phyloP scores from a whole-genome alignment of 225 moss, liverwort and hornwort genomes.

The Neckera pumila region DNA sequence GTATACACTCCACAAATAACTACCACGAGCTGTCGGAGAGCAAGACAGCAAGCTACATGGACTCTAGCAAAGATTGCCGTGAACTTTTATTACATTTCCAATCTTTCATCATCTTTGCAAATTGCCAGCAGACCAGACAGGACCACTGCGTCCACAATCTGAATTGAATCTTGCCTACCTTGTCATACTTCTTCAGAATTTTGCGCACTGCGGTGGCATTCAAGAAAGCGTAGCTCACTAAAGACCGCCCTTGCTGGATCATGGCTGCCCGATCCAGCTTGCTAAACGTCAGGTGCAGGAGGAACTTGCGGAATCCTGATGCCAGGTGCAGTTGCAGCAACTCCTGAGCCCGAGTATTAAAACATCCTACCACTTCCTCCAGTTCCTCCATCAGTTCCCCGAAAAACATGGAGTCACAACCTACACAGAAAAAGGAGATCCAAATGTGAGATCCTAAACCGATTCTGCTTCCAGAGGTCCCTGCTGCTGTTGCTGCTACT shows the following conservation, averaged over 20 bases:
- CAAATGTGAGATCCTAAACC: not conserved
- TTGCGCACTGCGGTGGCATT: constrained; percentile 62
- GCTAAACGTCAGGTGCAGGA: constrained; percentile 19
- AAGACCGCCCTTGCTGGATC: constrained; percentile 26
- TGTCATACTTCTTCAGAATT: constrained; percentile 72
- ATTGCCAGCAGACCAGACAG: not conserved
- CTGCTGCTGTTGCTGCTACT: not conserved
- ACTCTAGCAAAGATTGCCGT: not conserved
- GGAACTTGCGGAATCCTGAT: constrained; percentile 33
- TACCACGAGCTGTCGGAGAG: not conserved
- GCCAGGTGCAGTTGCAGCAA: constrained; percentile 47
- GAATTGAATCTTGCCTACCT: constrained; percentile 22
- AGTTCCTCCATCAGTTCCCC: constrained; percentile 37
- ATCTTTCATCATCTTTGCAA: not conserved
- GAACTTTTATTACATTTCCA: not conserved
- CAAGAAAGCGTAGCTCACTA: constrained; percentile 61
- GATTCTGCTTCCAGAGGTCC: not conserved
- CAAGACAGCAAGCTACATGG: not conserved
- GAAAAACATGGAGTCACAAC: constrained; percentile 54
- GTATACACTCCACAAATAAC: not conserved
- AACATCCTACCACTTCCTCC: constrained; percentile 45
- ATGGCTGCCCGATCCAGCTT: constrained; percentile 19
- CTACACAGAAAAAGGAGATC: not conserved
- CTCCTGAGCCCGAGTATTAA: constrained; percentile 48
- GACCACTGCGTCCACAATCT: not conserved